phyloP scores from a whole-genome alignment of 345 rosid species.

The Rhizophora apiculata region DNA sequence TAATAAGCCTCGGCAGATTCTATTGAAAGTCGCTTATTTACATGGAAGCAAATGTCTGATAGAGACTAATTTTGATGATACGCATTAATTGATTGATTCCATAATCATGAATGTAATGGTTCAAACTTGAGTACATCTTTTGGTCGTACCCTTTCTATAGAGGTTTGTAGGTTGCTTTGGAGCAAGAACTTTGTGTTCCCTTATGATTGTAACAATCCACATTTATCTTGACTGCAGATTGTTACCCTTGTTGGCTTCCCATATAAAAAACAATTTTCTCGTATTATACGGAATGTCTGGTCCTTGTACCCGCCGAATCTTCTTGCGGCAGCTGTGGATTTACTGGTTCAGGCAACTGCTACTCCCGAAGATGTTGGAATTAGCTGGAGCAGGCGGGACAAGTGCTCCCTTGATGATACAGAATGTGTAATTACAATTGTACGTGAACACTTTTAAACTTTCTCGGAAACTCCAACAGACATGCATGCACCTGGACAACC shows the following conservation, averaged over 20 bases:
- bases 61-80: no score
- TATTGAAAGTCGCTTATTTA: no score
- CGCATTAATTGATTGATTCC: no score
- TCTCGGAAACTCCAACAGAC: background rate
- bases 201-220: conserved; percentile 10
- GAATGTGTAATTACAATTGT: conserved; percentile 77
- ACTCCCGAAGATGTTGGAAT: conserved; percentile 71
- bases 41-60: no score
- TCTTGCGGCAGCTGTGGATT: conserved; percentile 52
- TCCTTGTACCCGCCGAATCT: conserved; percentile 92
- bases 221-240: conserved; percentile 41
- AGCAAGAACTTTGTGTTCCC: conserved; percentile 3
- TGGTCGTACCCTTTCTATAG: no score
- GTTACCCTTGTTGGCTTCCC: conserved; percentile 64
- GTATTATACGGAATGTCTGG: conserved; percentile 47
- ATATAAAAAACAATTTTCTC: conserved; percentile 31
- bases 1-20: no score
- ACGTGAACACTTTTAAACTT: conserved; percentile 22
- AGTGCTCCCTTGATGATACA: conserved; percentile 48
- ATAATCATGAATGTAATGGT: no score
- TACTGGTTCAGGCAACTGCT: conserved; percentile 62
- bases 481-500: background rate
- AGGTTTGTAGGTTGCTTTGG: background rate
- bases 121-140: no score
- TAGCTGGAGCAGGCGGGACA: conserved; percentile 67